Conservation (phyloP, 345 rosid species). For the Eucalyptus coolabah region DNA sequence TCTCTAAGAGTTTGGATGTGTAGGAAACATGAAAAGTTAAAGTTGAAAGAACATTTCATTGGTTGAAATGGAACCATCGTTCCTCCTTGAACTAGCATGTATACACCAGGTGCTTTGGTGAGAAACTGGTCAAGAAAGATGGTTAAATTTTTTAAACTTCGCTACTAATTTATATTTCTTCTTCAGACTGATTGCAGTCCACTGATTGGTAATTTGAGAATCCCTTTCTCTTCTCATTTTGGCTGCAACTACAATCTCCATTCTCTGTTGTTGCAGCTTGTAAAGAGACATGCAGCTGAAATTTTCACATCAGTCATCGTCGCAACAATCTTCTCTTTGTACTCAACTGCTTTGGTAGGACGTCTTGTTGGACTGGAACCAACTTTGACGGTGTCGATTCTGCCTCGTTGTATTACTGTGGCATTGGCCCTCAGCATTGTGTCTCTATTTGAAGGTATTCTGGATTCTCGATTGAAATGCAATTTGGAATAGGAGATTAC, state of each 20-base stretch:
- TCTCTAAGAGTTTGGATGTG: not conserved
- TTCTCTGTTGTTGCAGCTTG: constrained; percentile 51
- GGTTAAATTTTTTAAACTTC: not conserved
- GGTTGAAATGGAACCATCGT: not conserved
- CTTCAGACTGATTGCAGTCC: not conserved
- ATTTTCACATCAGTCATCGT: constrained; percentile 78
- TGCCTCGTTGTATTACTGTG: constrained; percentile 90
- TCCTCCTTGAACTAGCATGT: not conserved
- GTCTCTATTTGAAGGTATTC: constrained; percentile 74
- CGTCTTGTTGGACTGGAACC: constrained; percentile 75
- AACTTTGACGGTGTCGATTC: constrained; percentile 60
- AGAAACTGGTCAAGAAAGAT: not conserved
- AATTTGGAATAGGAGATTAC: not conserved
- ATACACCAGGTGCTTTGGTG: not conserved
- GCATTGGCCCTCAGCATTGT: constrained; percentile 95
- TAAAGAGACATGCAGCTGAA: constrained; percentile 90
- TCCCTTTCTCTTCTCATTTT: not conserved
- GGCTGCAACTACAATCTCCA: not conserved
- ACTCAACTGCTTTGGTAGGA: constrained; percentile 82
- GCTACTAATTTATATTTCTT: not conserved
- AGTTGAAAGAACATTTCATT: not conserved
- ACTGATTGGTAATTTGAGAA: not conserved
- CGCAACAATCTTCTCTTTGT: constrained; percentile 75
- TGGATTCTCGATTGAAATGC: not conserved
- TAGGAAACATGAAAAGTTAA: not conserved